Base-by-base conservation (phyloP, 2,329 filamentous ascomycete genomes). In the Remersonia thermophila region DNA sequence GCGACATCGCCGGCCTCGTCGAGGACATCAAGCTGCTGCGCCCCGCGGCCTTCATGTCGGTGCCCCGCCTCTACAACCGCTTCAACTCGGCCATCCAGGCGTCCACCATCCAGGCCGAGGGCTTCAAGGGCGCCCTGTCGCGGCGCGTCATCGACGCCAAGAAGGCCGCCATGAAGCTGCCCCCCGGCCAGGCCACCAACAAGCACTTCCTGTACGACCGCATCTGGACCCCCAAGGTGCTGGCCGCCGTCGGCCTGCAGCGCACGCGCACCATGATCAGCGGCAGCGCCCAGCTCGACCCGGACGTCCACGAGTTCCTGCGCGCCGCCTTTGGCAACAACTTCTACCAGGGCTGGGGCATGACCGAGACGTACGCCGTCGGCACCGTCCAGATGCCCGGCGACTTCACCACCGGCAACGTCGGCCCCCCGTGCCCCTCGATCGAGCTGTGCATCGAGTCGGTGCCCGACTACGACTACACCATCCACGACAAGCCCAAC, bases 401-500 rank as follows among this genome's bases (percentile, higher is more conserved):
- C 32, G 91, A 98, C 57, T 77, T 83, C 54, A 71, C 69, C 7
- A 64, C 78, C 4, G 86, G 85, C 42, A 93, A 86, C 60, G 89
- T 89, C 48, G 91, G 91, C 35, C 76, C 71, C 4, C 69, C 86
- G 0, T 69, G 73, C 42, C 67, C 77, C 7, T 69, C 67, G 41
- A 60, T 71, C 7, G 91, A 98, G 63, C 63, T 79, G 33, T 93
- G 87, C 56, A 68, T 95, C 38, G 67, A 80, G 55, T 93, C 87
- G 35, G 82, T 93, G 6, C 87, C 89, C 2, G 89, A 96, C 44
- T 89, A 95, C 71, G 89, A 95, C 38, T 98, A 98, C 64, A 71
- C 78, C 1, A 75, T 82, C 33, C 79, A 82, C 8, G 89, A 98
- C 65, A 84, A 82, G 65, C 91, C 91, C 3, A 69, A 82, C 55